A percentile compares a stretch with the other conserved stretches of the same genome.
These are phyloP conservation scores for Sporothrix inflata DNA, from an alignment of 2,329 filamentous ascomycete species.

Conservation along the genomic window DNA sequence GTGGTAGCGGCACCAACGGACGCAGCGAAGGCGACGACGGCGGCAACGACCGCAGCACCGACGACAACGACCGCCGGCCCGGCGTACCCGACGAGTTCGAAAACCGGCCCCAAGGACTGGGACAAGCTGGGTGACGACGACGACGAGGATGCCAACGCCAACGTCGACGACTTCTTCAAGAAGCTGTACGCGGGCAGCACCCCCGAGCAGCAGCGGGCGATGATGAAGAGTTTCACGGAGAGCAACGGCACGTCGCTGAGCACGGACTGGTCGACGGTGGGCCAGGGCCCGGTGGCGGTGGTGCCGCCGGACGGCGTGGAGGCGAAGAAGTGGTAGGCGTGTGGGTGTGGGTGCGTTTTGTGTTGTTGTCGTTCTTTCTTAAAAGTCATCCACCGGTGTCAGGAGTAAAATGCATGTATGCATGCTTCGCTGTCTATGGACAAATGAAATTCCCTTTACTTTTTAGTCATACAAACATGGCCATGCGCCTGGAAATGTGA, in stretches of 20 bases:
- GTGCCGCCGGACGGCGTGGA: conserved; percentile 76
- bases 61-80: neutral
- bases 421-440: neutral
- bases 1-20: neutral
- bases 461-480: neutral
- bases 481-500: neutral
- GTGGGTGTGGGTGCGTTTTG: neutral
- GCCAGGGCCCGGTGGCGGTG: conserved; percentile 70
- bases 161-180: conserved; percentile 86
- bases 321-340: conserved; percentile 67
- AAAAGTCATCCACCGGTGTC: too few species aligned
- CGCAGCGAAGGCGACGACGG: neutral
- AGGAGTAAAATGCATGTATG: neutral
- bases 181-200: conserved; percentile 77
- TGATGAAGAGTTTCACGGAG: conserved; percentile 97
- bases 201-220: conserved; percentile 82
- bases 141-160: conserved; percentile 61
- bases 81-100: conserved; percentile 84
- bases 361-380: neutral
- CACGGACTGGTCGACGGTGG: conserved; percentile 88
- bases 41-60: neutral
- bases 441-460: neutral
- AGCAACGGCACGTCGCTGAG: conserved; percentile 91
- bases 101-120: conserved; percentile 85
- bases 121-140: conserved; percentile 69